These are phyloP conservation scores for Kluyveromyces sp. DNA, from an alignment of 1,139 yeast genomes.

Conservation along the genomic window DNA sequence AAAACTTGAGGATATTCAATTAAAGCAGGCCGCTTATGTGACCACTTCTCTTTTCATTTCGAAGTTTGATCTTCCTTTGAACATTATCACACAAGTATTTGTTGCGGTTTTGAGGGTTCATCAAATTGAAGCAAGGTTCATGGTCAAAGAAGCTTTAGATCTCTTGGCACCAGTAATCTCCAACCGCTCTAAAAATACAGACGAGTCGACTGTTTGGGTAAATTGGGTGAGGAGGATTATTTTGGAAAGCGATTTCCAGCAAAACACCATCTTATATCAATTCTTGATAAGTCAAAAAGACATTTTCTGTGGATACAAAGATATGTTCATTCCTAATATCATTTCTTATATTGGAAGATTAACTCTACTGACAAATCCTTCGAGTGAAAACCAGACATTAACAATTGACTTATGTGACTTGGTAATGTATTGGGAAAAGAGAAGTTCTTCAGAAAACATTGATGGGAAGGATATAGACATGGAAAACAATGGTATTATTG, in stretches of 20 bases:
- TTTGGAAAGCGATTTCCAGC: slow-evolving; percentile 82
- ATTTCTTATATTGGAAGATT: slow-evolving; percentile 94
- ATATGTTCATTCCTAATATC: slow-evolving; percentile 80
- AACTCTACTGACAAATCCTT: slow-evolving; percentile 72
- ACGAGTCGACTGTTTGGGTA: slow-evolving; percentile 71
- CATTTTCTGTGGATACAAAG: slow-evolving; percentile 77
- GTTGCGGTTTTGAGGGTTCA: slow-evolving; percentile 82
- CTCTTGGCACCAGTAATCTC: slow-evolving; percentile 84
- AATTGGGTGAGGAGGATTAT: slow-evolving; percentile 92
- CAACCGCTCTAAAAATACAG: slow-evolving; percentile 51
- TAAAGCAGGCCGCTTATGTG: slow-evolving; percentile 90
- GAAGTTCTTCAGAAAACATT: slow-evolving; percentile 25
- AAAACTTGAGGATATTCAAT: slow-evolving; percentile 78
- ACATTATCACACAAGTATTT: slow-evolving; percentile 85
- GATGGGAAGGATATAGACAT: slow-evolving; percentile 22
- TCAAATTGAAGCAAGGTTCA: slow-evolving; percentile 73
- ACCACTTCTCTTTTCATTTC: slow-evolving; percentile 82
- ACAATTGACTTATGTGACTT: slow-evolving; percentile 88
- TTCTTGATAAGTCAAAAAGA: slow-evolving; percentile 84
- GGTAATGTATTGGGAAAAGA: slow-evolving; percentile 77
- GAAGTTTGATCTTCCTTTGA: slow-evolving; percentile 82
- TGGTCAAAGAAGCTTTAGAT: slow-evolving; percentile 85
- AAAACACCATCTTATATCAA: slow-evolving; percentile 67
- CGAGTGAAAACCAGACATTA: slow-evolving; percentile 70
- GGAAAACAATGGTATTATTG: slow-evolving; percentile 12